Evolutionary conservation across 2,329 filamentous ascomycete species (phyloP).

Genomic region (Aspergillus persii): DNA sequence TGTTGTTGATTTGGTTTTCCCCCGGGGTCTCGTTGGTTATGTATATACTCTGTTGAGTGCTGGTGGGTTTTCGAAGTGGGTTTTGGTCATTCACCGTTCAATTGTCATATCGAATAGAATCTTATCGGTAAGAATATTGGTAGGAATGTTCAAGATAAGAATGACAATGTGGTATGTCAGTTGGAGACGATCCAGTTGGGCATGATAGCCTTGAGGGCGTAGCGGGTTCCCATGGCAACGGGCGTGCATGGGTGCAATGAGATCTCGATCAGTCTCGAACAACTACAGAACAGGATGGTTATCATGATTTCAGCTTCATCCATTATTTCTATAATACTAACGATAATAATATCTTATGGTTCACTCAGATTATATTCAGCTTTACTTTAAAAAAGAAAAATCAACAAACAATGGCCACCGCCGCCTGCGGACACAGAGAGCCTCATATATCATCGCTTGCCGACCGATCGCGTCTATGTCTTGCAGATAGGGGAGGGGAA

Average conservation of each 20-base stretch:
- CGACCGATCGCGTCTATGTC: conserved; percentile 24
- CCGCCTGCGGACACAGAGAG: conserved; percentile 14
- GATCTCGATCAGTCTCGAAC: not conserved
- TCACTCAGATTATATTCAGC: not conserved
- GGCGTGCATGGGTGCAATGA: not conserved
- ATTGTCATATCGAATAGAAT: not conserved
- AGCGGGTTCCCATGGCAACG: not conserved
- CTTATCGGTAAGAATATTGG: not conserved
- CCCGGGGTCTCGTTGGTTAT: not conserved
- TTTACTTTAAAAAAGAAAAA: not conserved
- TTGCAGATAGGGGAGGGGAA: conserved; percentile 4
- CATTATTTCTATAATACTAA: not conserved
- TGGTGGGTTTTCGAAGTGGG: not conserved
- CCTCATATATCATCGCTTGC: conserved; percentile 5
- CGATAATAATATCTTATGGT: not conserved
- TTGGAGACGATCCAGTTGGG: not conserved
- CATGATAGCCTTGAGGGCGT: not conserved
- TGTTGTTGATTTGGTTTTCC: not conserved
- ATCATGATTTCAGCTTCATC: too few relatives aligned
- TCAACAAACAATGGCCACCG: conserved; percentile 7
- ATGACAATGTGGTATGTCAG: not conserved
- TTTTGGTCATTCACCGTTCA: not conserved
- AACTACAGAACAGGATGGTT: too few relatives aligned
- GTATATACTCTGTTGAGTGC: not conserved
- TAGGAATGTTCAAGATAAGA: not conserved